Conservation (phyloP, 805 yeast species). For the Brettanomyces bruxellensis region DNA sequence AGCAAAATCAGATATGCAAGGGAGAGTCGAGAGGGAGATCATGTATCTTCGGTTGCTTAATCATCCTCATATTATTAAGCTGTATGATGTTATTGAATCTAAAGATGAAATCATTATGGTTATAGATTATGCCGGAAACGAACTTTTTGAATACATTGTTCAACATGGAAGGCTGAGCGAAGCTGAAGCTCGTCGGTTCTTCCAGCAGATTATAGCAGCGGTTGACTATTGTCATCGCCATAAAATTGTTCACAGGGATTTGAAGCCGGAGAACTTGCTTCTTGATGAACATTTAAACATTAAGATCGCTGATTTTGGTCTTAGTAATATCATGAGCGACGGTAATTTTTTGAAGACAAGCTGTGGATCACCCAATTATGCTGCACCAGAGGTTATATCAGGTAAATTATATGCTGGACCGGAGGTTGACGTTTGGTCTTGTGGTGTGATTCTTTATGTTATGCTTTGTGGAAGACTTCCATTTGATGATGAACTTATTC, state of each 20-base stretch:
- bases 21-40: conserved; percentile 90
- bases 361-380: conserved; percentile 95
- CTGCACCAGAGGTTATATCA: conserved; percentile 94
- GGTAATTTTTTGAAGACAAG: conserved; percentile 91
- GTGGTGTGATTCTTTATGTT: conserved; percentile 91
- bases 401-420: conserved; percentile 97
- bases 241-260: conserved; percentile 92
- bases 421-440: conserved; percentile 96
- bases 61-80: conserved; percentile 93
- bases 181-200: conserved; percentile 83
- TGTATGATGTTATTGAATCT: conserved; percentile 91
- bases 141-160: conserved; percentile 89
- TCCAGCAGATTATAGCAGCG: conserved; percentile 94
- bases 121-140: conserved; percentile 94
- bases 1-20: conserved; percentile 95
- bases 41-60: conserved; percentile 78
- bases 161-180: conserved; percentile 91
- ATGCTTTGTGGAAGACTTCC: conserved; percentile 95
- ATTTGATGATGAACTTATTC: conserved; percentile 93
- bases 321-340: conserved; percentile 94
- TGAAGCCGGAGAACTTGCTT: conserved; percentile 89
- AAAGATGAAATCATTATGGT: conserved; percentile 97
- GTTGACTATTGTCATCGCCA: conserved; percentile 95
- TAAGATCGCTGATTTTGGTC: conserved; percentile 93
- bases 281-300: conserved; percentile 86